Evolutionary conservation across 2,329 filamentous ascomycete species (phyloP), one percentile per base, ranked within the genome.

Genomic region (Fusarium sacchari): DNA sequence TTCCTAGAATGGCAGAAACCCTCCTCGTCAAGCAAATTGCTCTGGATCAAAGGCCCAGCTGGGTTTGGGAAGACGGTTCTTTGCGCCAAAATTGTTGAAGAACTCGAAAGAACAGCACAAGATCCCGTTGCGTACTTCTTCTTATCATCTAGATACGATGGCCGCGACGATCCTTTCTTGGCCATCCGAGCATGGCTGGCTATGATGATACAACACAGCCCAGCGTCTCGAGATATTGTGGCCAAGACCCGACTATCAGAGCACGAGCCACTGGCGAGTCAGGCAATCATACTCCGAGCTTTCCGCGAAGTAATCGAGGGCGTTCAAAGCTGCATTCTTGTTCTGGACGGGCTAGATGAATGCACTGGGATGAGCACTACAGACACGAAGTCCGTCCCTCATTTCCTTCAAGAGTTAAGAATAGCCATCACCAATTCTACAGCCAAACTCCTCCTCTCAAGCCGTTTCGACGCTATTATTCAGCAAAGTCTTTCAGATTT

Each of bases 51-150:
- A 42, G 80, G 80, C 2, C 69, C 72, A 28, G 62, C 72, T 2
- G 76, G 81, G 0, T 82, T 79, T 42, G 81, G 81, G 0, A 83
- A 83, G 56, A 83, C 81, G 0, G 53, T 81, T 1, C 69, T 83
- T 3, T 80, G 79, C 57, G 71, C 81, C 7, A 76, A 58, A 11
- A 28, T 83, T 0, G 60, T 81, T 3, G 43, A 82, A 36, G 47
- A 81, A 30, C 40, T 82, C 1, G 52, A 56, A 8, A 34, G 24
- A 2, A 64, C 30, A 2, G 2, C 22, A n/a, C 2, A 17, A 1
- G 12, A 0, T 17, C 57, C 71, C 0, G 34, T 80, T 2, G 79
- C 75, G 1, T 71, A 80, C 32, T 82, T 81, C 64, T 83, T 83
- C 62, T 75, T 82, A 17, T 83, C 81, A 0, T 57, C 49, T 0